Evolutionary conservation across 306 rosid species (phyloP), one percentile per base, ranked within the genome.

Genomic region (Dryas octopetala): DNA sequence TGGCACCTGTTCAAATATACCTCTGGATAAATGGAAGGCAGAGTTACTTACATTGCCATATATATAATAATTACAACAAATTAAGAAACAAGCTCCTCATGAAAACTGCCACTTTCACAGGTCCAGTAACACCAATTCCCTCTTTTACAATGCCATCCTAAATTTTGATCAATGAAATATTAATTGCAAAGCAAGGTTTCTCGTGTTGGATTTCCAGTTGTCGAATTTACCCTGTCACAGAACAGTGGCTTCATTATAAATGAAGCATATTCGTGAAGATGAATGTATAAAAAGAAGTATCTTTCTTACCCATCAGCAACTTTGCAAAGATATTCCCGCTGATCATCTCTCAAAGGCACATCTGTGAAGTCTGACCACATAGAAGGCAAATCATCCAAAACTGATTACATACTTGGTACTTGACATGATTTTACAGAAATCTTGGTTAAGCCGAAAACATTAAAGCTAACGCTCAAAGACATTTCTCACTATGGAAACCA

Each of bases 331-430:
- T 88, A 90, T 73, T 78, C 90, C 43, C 96, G 88, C 69, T 95
- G 99, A 79, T 95, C 99, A 58, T 95, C 99, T 83, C 99, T 86
- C 57, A 95, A 76, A 54, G 97, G 99, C 78, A 95, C 97, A 52
- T 94, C 98, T 12, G 98, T 91, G 87, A 94, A 94, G 75, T 94
- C 98, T 90, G 89, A 44, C 68, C 66, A 81, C 61, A 54, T 17
- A 11, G 53, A 81, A 44, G 64, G 70, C 66, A 71, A 66, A 80
- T n/a, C 60, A 66, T 60, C 47, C 61, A 62, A 85, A 13, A 62
- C 64, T 64, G 64, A 45, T 66, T 65, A 55, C 4, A 46, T 7
- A 80, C 57, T 26, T 66, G 23, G 49, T 41, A 32, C 5, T 17
- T 12, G 51, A 46, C 38, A 32, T 32, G 38, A 46, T 28, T 13